Evolutionary conservation across 2,329 filamentous ascomycete species (phyloP), one percentile per base, ranked within the genome.

Genomic region (Colletotrichum ledebouriae): DNA sequence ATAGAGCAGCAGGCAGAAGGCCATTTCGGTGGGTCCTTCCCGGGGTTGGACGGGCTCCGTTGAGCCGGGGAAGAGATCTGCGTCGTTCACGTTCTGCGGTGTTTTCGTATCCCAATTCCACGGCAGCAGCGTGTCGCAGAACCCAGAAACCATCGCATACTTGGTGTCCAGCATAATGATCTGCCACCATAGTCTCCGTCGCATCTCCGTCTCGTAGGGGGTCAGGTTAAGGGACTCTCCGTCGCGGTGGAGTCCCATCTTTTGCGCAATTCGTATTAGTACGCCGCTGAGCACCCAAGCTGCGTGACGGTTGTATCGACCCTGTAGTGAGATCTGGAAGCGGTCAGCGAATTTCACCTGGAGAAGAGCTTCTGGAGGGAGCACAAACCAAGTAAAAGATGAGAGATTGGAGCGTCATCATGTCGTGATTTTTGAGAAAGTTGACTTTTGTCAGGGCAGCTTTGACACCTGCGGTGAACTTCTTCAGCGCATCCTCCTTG

Each of bases 141-240:
- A 81, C 1, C 87, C 87, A 4, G 87, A 88, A 65, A 87, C 79
- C 65, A 89, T 77, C 47, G 86, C 87, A 63, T 85, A 85, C 71
- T 87, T 85, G 49, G 84, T 80, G 70, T 90, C 88, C 59, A 87
- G 80, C 63, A 89, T 79, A 56, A 88, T 81, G 29, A 91, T 84
- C 73, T 88, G 85, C 88, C 88, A 90, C 89, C 89, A 92, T 20
- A 91, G 81, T 6, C 90, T 82, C 49, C 89, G 81, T n/a, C 89
- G 84, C 82, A 92, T 91, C 74, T 92, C 89, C 2, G 86, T 86
- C 72, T 92, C 89, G 72, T 90, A 90, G 0, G 88, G 87, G 0
- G 85, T 81, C 2, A 91, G 79, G 2, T 84, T 85, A 6, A 89
- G 79, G 17, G 78, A 76, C 67, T 85, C 84, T 41, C 88, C 89